Base-by-base conservation (phyloP, 23 red algal species). In the Cyanidiococcus yangmingshanensis region DNA sequence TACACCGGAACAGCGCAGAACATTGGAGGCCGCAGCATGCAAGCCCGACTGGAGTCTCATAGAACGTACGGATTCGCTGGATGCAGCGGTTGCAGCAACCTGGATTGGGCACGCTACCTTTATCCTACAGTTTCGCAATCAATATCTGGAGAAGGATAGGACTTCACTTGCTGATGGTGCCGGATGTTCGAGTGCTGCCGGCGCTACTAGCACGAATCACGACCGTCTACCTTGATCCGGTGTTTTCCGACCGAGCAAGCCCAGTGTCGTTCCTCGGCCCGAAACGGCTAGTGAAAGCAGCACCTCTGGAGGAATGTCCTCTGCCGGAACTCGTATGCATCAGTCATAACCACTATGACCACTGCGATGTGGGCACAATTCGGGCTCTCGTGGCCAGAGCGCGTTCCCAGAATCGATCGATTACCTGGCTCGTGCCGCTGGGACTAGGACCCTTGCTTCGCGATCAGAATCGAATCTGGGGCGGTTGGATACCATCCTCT, bases 301-400 rank as follows among this genome's bases (percentile, higher is more conserved):
- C 21, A 12, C 63, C 63, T 32, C 63, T 25, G 16, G 12, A 71
- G 7, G 63, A 25, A 25, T 71, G 63, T 29, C 63, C 63, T 3
- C 27, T 71, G 27, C 63, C 63, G 3, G 63, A 71, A 27, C 3
- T 71, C 27, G 63, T 71, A 30, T 71, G 63, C 32, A 32, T 71
- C 63, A 71, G 63, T 35, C 63, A 71, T 35, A 71, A 71, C 63
- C 63, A 71, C 27, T 71, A 71, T 29, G 63, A 71, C 32, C 63
- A 71, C 32, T 71, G 21, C 7, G 63, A 71, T 35, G 27, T 71
- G 7, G 63, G 63, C 3, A 71, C 63, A 29, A 35, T 71, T 25
- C 63, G 63, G 21, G 63, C n/a, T 3, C 63, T 71, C n/a, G 63
- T 71, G 27, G n/a, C 21, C 16, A 25, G 63, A 12, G 21, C 63